Conservation (phyloP, 192 early-diverging fungal species). For the Coemansia sp. region DNA sequence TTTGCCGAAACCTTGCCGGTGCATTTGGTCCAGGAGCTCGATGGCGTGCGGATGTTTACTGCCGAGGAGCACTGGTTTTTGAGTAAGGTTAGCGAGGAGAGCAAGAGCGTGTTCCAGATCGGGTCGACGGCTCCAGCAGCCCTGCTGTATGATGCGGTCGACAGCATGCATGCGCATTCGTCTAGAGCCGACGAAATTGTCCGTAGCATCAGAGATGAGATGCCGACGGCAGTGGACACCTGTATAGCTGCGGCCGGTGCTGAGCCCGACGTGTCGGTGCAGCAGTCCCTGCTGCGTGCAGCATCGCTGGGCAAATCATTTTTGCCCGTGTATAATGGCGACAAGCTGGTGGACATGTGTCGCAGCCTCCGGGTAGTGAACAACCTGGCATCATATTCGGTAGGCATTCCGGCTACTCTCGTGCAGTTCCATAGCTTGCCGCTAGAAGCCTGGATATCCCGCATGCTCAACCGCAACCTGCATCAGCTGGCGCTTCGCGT, state of each 20-base stretch:
- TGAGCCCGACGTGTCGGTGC: slow-evolving; percentile 73
- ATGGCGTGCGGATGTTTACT: slow-evolving; percentile 88
- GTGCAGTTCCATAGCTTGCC: slow-evolving; percentile 71
- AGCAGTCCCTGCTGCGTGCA: slow-evolving; percentile 77
- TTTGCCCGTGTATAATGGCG: slow-evolving; percentile 78
- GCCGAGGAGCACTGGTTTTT: slow-evolving; percentile 81
- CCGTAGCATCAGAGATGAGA: slow-evolving; percentile 74
- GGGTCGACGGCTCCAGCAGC: slow-evolving; percentile 93
- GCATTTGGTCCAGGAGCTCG: slow-evolving; percentile 84
- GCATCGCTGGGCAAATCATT: slow-evolving; percentile 94
- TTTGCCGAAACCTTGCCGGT: slow-evolving; percentile 75
- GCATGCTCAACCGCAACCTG: slow-evolving; percentile 77
- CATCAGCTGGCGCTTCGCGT: slow-evolving; percentile 85
- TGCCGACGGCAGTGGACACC: slow-evolving; percentile 82
- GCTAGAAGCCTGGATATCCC: slow-evolving; percentile 76
- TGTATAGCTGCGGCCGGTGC: slow-evolving; percentile 92
- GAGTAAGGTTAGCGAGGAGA: slow-evolving; percentile 64
- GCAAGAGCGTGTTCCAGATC: slow-evolving; percentile 76
- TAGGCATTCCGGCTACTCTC: slow-evolving; percentile 89
- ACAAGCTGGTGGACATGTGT: slow-evolving; percentile 86
- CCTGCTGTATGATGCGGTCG: slow-evolving; percentile 82
- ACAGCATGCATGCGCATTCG: slow-evolving; percentile 61
- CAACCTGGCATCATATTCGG: slow-evolving; percentile 74
- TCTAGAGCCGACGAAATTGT: slow-evolving; percentile 96
- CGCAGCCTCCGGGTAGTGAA: slow-evolving; percentile 85